Evolutionary conservation across 768 basidiomycete genomes (phyloP).

Genomic region (Leccinum barrowsii): DNA sequence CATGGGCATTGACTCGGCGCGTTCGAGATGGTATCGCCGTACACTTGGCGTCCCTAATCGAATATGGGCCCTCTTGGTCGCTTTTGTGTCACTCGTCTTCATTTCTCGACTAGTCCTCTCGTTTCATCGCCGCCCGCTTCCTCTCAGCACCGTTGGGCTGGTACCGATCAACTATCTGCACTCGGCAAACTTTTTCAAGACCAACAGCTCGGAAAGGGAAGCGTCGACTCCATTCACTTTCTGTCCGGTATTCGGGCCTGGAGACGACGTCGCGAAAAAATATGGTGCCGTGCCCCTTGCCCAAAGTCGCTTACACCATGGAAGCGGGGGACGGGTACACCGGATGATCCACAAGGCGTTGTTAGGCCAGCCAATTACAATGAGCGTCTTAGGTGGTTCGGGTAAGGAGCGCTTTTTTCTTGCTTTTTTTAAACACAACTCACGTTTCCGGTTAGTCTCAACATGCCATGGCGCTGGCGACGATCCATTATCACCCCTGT

Average conservation of each 20-base stretch:
- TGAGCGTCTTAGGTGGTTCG: constrained; percentile 87
- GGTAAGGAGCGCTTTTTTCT: constrained; percentile 42
- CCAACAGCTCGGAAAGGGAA: constrained; percentile 35
- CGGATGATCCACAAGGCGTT: constrained; percentile 80
- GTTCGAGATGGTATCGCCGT: constrained; percentile 53
- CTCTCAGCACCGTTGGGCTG: constrained; percentile 42
- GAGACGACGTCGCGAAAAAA: constrained; percentile 73
- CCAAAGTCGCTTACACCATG: constrained; percentile 71
- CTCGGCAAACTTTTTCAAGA: constrained; percentile 23
- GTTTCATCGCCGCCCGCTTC: constrained; percentile 23
- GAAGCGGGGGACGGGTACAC: constrained; percentile 80
- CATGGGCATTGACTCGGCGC: constrained; percentile 46
- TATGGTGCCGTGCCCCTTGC: constrained; percentile 75
- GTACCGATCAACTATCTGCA: constrained; percentile 85
- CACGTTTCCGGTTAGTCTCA: constrained; percentile 55
- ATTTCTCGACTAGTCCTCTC: constrained; percentile 58
- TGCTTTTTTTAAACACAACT: neutral
- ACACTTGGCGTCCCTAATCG: constrained; percentile 62
- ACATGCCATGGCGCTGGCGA: constrained; percentile 93
- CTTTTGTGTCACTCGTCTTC: constrained; percentile 52
- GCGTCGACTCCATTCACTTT: constrained; percentile 74
- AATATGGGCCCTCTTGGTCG: constrained; percentile 60
- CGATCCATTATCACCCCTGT: constrained; percentile 76
- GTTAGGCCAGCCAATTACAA: constrained; percentile 81
- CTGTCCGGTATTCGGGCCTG: constrained; percentile 84